These are phyloP conservation scores for Diaporthe humulicola DNA, from an alignment of 2,329 filamentous ascomycete species.

Conservation along the genomic window DNA sequence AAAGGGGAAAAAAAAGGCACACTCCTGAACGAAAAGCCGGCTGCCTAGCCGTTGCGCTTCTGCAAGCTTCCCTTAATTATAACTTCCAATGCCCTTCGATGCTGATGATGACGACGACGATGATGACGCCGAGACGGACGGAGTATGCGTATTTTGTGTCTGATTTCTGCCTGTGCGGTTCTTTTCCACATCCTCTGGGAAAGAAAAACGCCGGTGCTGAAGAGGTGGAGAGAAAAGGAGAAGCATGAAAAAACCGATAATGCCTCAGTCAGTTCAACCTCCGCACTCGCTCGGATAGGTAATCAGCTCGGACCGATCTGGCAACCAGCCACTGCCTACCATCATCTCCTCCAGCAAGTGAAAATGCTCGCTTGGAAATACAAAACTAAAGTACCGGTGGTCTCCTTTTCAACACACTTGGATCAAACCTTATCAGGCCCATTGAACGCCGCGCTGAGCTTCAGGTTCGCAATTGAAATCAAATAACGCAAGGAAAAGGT, in stretches of 20 bases:
- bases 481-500: conserved; percentile 36
- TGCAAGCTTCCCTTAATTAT: neutral
- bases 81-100: conserved; percentile 1
- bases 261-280: neutral
- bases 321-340: neutral
- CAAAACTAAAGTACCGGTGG: neutral
- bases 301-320: neutral
- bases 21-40: neutral
- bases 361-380: neutral
- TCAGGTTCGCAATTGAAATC: conserved; percentile 33
- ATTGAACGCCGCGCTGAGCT: conserved; percentile 40
- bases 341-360: neutral
- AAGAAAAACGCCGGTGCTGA: too few relatives aligned
- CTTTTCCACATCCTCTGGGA: neutral
- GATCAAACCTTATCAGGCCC: conserved; percentile 32
- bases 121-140: neutral
- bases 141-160: neutral
- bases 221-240: neutral
- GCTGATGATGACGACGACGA: neutral
- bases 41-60: neutral
- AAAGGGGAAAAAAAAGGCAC: neutral
- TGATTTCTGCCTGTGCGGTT: neutral
- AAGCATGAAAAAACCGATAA: neutral
- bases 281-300: neutral
- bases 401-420: conserved; percentile 17